Percentiles rank a stretch among this genome's conserved stretches.
phyloP scores from a whole-genome alignment of 768 basidiomycete genomes.

The Naganishia antarctica region DNA sequence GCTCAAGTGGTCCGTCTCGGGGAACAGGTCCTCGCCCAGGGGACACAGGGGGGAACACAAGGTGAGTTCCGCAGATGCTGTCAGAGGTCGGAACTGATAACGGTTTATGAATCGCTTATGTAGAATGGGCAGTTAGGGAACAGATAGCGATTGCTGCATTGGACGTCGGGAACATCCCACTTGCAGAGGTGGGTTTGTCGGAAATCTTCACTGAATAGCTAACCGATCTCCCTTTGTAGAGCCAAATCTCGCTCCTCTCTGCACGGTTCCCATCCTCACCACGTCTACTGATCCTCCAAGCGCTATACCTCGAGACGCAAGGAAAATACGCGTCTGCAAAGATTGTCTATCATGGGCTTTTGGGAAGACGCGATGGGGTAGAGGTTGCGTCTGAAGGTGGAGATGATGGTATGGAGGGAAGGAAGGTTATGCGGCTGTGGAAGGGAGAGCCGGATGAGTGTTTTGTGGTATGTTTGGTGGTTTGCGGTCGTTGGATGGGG shows the following conservation, averaged over 20 bases:
- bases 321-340: conserved; percentile 36
- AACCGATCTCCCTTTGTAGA: conserved; percentile 26
- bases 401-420: conserved; percentile 34
- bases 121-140: conserved; percentile 49
- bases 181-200: conserved; percentile 35
- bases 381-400: conserved; percentile 17
- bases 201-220: no score
- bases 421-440: conserved; percentile 38
- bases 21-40: conserved; percentile 30
- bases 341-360: conserved; percentile 38
- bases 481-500: no score
- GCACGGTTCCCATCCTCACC: conserved; percentile 43
- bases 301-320: conserved; percentile 41
- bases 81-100: neutral
- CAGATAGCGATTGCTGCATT: conserved; percentile 48
- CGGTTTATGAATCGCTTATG: neutral
- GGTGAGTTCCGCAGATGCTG: conserved; percentile 30
- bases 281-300: conserved; percentile 41
- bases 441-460: conserved; percentile 23
- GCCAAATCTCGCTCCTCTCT: conserved; percentile 38
- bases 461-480: conserved; percentile 25
- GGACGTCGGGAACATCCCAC: conserved; percentile 37
- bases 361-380: conserved; percentile 24
- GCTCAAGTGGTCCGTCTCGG: conserved; percentile 41
- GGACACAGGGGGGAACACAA: conserved; percentile 33